Evolutionary conservation across 257 asterid genomes (phyloP).

Genomic region (Eucommia ulmoides): DNA sequence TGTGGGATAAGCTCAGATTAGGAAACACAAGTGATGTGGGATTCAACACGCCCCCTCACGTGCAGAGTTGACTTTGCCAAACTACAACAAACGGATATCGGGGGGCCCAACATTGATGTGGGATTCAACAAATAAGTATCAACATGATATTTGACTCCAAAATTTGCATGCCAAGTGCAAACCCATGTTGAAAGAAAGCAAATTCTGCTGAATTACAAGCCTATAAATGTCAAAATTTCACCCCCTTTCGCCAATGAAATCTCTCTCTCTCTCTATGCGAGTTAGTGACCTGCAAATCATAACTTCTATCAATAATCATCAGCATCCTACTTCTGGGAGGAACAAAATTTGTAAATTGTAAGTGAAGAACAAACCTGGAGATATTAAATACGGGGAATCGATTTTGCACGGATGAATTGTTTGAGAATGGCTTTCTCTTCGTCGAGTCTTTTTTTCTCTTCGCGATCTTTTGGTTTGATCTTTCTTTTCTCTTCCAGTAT

Average conservation of each 20-base stretch:
- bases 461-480: conserved; percentile 34
- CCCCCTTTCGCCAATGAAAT: background rate
- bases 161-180: background rate
- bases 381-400: conserved; percentile 30
- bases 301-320: too few species aligned
- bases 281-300: too few species aligned
- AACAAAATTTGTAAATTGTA: background rate
- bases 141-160: too few species aligned
- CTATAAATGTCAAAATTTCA: background rate
- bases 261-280: background rate
- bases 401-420: conserved; percentile 35
- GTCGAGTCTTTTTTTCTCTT: conserved; percentile 39
- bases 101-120: too few species aligned
- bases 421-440: conserved; percentile 64
- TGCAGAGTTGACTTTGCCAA: too few species aligned
- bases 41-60: too few species aligned
- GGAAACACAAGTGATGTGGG: too few species aligned
- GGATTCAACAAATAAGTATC: too few species aligned
- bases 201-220: background rate
- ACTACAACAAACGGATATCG: too few species aligned
- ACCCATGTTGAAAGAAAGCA: background rate
- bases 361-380: conserved; percentile 2
- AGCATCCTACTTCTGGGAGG: background rate
- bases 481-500: conserved; percentile 62
- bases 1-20: too few species aligned